Evolutionary conservation across 106 monocot genomes (phyloP).

Genomic region (Acorus gramineus): DNA sequence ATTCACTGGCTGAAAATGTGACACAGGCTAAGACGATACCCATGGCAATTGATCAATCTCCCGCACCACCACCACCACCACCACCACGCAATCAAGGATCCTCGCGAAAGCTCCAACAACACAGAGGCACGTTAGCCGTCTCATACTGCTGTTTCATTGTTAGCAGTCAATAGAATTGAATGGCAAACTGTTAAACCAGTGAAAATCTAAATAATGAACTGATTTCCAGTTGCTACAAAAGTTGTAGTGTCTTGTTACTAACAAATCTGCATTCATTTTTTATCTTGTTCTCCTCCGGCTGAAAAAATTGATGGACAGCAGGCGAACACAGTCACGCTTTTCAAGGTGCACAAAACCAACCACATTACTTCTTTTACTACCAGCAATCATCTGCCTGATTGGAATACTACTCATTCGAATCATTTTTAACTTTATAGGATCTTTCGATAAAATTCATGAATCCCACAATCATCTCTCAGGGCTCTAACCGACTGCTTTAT

Average conservation of each 20-base stretch:
- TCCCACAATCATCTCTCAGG: no score
- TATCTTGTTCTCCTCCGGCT: not conserved
- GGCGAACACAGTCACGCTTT: slow-evolving; percentile 22
- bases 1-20: not conserved
- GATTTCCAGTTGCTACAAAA: not conserved
- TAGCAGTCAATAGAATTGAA: not conserved
- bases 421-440: no score
- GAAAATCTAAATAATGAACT: no score
- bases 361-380: no score
- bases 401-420: no score
- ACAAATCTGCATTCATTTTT: slow-evolving; percentile 1
- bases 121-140: slow-evolving; percentile 27
- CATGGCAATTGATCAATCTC: slow-evolving; percentile 13
- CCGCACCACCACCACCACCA: not conserved
- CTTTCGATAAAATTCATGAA: no score
- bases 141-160: not conserved
- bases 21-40: slow-evolving; percentile 37
- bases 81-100: no score
- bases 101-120: slow-evolving; percentile 2
- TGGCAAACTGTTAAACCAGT: no score
- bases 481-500: no score
- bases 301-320: not conserved
- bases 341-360: slow-evolving; percentile 15
- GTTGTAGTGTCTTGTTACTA: slow-evolving; percentile 8
- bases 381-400: no score